Base-by-base conservation (phyloP, 2,329 filamentous ascomycete species). In the Xylariomycetidae sp. region DNA sequence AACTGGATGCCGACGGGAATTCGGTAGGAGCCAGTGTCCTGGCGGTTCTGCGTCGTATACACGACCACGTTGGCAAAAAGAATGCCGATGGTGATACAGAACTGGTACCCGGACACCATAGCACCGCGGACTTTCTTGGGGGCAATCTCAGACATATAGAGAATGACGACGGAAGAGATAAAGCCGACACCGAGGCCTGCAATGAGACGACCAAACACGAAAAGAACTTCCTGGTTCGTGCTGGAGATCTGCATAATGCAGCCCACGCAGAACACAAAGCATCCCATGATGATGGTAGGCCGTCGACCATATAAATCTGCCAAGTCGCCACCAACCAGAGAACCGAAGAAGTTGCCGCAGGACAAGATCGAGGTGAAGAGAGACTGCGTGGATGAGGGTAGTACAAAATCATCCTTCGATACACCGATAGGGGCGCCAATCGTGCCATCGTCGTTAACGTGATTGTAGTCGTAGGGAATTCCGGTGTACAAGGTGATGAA, bases 61-160 rank as follows among this genome's bases (percentile, higher is more conserved):
- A 77, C 72, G 39, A 87, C 80, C 42, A 80, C 80, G 8, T 80
- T 71, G 28, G 82, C 82, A 36, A 87, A 58, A 48, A 87, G 65
- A 41, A 88, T 67, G 54, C 83, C 83, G 41, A 87, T 71, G 30
- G 82, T 87, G 59, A 88, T 81, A 58, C 76, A 84, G 66, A 87
- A 86, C 59, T 87, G 82, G 61, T 88, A 88, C 3, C 80, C 81
- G 2, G 80, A 76, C 8, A 88, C 82, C 40, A 87, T 69, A 34
- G 82, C 80, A 51, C 83, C 82, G 51, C 83, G 78, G 37, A 86
- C 74, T 51, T 77, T 80, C 56, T 68, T 70, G 20, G 77, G 76
- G 19, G 64, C 63, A 40, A 66, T 65, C 48, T 67, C 81, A 28
- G 76, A 80, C 80, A 86, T 85, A 68, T 85, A 84, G 35, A 83